These are phyloP conservation scores for Aspergillus kassunensis DNA, from an alignment of 495 filamentous ascomycete species.

Conservation along the genomic window DNA sequence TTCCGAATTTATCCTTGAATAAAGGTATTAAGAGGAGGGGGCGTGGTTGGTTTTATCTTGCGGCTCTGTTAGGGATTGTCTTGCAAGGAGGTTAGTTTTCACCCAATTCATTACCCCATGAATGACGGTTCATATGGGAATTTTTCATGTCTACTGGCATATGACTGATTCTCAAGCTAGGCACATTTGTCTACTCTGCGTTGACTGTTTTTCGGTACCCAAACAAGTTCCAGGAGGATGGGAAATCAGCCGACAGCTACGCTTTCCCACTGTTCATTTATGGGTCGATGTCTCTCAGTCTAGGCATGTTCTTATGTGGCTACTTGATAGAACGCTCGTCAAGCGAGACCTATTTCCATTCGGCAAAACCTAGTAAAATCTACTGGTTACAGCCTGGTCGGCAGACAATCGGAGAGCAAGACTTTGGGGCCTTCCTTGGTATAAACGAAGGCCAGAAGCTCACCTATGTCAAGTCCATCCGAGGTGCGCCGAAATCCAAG, in stretches of 20 bases:
- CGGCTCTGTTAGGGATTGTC: slow-evolving; percentile 25
- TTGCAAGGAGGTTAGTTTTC: slow-evolving; percentile 26
- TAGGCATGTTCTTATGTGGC: slow-evolving; percentile 41
- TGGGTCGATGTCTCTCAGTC: slow-evolving; percentile 31
- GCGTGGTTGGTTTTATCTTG: slow-evolving; percentile 32
- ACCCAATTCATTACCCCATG: no score
- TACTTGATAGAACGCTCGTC: slow-evolving; percentile 39
- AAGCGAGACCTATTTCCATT: slow-evolving; percentile 24
- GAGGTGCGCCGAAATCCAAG: slow-evolving; percentile 10
- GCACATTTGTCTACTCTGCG: slow-evolving; percentile 29
- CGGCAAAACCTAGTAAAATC: slow-evolving; percentile 30
- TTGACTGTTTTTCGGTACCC: slow-evolving; percentile 34
- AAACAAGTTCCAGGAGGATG: slow-evolving; percentile 28
- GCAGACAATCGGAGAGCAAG: slow-evolving; percentile 38
- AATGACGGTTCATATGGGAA: no score
- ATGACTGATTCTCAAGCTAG: slow-evolving; percentile 13
- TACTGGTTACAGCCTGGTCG: slow-evolving; percentile 44
- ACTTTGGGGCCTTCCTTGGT: slow-evolving; percentile 36
- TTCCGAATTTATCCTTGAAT: slow-evolving; percentile 47
- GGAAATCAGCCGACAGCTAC: slow-evolving; percentile 26
- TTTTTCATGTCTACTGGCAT: no score
- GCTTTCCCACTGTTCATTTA: slow-evolving; percentile 37
- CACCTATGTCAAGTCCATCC: slow-evolving; percentile 33
- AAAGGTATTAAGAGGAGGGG: slow-evolving; percentile 36
- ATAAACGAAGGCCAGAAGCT: slow-evolving; percentile 24